Conservation (phyloP, 208 protist genomes). For the Novymonas esmeraldas region DNA sequence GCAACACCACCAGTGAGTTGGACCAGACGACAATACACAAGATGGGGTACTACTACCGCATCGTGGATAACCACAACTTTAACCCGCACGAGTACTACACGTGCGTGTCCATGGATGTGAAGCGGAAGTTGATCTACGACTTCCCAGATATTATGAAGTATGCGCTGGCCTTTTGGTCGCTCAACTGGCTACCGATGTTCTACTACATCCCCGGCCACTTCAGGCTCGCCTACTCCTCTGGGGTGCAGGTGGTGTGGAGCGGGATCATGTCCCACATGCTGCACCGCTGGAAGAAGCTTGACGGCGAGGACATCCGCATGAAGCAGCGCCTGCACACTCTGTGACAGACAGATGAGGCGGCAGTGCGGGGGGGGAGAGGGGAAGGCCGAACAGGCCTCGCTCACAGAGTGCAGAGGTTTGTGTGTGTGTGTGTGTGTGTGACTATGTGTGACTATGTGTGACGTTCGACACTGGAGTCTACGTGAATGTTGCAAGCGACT, state of each 20-base stretch:
- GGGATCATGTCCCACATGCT: conserved; percentile 78
- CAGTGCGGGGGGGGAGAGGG: not conserved
- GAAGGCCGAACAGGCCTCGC: not conserved
- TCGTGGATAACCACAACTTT: conserved; percentile 54
- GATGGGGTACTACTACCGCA: conserved; percentile 63
- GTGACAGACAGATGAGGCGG: not conserved
- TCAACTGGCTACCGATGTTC: conserved; percentile 86
- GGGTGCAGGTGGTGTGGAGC: conserved; percentile 74
- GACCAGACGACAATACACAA: conserved; percentile 41
- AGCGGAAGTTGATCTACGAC: conserved; percentile 55
- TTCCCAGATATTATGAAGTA: conserved; percentile 75
- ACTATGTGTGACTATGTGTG: too few species aligned
- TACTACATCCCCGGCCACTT: conserved; percentile 85
- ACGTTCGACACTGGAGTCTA: too few species aligned
- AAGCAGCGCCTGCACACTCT: conserved; percentile 13
- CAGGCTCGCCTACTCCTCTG: conserved; percentile 65
- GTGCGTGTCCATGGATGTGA: conserved; percentile 48
- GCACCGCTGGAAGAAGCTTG: conserved; percentile 45
- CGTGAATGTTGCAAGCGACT: too few species aligned
- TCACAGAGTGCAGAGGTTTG: not conserved
- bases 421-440: too few species aligned
- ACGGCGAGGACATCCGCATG: conserved; percentile 20
- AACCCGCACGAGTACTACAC: conserved; percentile 58
- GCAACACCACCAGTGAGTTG: conserved; percentile 26
- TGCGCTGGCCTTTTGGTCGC: conserved; percentile 68